Evolutionary conservation across 257 asterid species (phyloP), one percentile per base, ranked within the genome.

Genomic region (Cynanchum wilfordii): DNA sequence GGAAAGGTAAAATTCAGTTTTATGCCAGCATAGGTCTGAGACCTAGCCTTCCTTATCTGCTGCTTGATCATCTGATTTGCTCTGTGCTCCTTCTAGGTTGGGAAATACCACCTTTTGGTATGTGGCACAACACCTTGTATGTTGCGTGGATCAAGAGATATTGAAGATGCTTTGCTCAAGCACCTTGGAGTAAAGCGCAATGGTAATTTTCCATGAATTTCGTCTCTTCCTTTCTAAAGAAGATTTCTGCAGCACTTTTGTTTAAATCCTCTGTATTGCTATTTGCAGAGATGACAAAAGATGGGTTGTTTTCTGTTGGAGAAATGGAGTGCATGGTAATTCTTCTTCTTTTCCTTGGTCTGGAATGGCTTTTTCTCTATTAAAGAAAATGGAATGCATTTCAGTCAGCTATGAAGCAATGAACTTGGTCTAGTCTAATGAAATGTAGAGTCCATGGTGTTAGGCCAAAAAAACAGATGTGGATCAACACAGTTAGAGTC

Each of bases 301-400:
- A 92, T 83, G 99, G 99, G 36, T 84, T 95, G 73, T 95, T 95
- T 83, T 95, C 99, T 82, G 98, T 95, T 76, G 99, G 99, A 72
- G 98, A 92, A 87, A 95, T 95, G 99, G 99, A 95, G 83, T 95
- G 99, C 79, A 95, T 95, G 99, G 99, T 95, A 78, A 79, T 89
- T 80, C 51, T 55, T 47, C 62, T 38, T 55, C n/a, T 51, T 44
- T 30, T 5, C 29, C 65, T 16, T 20, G 22, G 22, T 17, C 10
- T 16, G 22, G n/a, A 7, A 16, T 19, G 17, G 45, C 15, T 36
- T 19, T 7, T 33, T 64, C 50, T 33, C 5, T 8, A 17, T 64
- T 64, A 7, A 25, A n/a, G 17, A 64, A 64, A 8, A 36, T 19
- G 47, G 10, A 29, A 10, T 62, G 71, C 63, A 40, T 69, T 72